A percentile compares a stretch with the other conserved stretches of the same genome.
phyloP scores from a whole-genome alignment of 2,329 filamentous ascomycete species.

The Sarocladium oryzae region DNA sequence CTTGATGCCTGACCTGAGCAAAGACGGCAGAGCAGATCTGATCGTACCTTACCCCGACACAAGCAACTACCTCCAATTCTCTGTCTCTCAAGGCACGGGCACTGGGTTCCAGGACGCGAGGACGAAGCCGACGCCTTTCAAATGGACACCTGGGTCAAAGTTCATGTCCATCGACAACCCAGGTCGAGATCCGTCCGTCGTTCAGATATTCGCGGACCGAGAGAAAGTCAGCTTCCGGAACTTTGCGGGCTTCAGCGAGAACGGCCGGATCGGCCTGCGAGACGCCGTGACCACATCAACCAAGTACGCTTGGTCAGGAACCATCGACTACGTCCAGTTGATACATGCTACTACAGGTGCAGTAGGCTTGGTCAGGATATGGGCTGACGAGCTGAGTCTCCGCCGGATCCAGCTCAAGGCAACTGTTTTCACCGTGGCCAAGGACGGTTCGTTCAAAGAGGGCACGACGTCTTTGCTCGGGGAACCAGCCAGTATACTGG shows the following conservation, averaged over 20 bases:
- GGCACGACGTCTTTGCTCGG: not conserved
- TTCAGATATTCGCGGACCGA: not conserved
- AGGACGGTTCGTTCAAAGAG: not conserved
- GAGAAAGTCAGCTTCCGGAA: not conserved
- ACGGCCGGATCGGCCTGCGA: not conserved
- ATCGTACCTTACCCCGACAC: not conserved
- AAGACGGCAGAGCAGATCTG: not conserved
- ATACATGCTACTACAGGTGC: not conserved
- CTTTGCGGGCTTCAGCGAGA: not conserved
- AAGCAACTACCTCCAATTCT: not conserved
- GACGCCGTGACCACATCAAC: not conserved
- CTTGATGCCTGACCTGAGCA: not conserved
- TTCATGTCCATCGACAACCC: not conserved
- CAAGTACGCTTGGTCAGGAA: not conserved
- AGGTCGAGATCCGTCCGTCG: not conserved
- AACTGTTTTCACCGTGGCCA: slow-evolving; percentile 1
- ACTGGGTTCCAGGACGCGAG: not conserved
- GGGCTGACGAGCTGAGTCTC: no score
- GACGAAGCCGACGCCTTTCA: not conserved
- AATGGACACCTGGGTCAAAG: not conserved
- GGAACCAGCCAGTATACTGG: not conserved
- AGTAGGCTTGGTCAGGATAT: not conserved
- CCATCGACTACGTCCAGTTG: not conserved
- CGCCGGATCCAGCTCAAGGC: slow-evolving; percentile 1
- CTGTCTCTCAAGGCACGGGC: not conserved